Evolutionary conservation across 2,329 filamentous ascomycete genomes (phyloP), one percentile per base, ranked within the genome.

Genomic region (Pseudopyricularia cyperi): DNA sequence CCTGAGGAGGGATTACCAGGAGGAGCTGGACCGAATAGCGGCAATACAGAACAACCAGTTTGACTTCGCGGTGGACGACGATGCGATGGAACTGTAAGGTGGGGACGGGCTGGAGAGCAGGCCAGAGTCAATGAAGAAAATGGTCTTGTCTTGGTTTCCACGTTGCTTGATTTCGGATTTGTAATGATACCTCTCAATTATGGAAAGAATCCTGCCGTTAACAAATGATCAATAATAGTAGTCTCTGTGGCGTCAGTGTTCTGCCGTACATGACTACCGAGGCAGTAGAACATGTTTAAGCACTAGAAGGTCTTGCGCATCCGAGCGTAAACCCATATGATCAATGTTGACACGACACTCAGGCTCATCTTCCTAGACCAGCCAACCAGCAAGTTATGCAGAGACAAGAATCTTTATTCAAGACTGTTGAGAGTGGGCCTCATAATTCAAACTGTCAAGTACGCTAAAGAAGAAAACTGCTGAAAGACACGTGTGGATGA

Each of bases 31-130:
- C 68, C 78, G 89, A 56, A 85, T 93, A 58, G 87, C 85, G 51
- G 85, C 87, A 51, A 89, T 96, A 64, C 83, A 93, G 68, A 87
- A 87, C 62, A 89, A 94, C 53, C 82, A 94, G 63, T 96, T 94
- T 73, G 85, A 86, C 15, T 87, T 96, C 55, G 68, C 72, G 56
- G 71, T 68, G 12, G 74, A 70, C 22, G 70, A 72, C 51, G 74
- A 79, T 57, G 61, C 67, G 53, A 80, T 80, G 75, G 74, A 77
- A 58, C 66, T 44, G 39, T 44, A 19, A 44, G 6, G 9, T 24
- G 4, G 6, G 28, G 28, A 30, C 28, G 4, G 9, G 28, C 4
- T 30, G 37, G 17, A 19, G 22, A 24, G 22, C 19, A 6, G 22
- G 39, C 39, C 3, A 44, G 24, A 5, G 19, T 15, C 39, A 7